Percentiles rank a stretch among this genome's conserved stretches.
These are phyloP conservation scores for Aspergillus caelatus DNA, from an alignment of 2,329 filamentous ascomycete genomes.

Conservation along the genomic window DNA sequence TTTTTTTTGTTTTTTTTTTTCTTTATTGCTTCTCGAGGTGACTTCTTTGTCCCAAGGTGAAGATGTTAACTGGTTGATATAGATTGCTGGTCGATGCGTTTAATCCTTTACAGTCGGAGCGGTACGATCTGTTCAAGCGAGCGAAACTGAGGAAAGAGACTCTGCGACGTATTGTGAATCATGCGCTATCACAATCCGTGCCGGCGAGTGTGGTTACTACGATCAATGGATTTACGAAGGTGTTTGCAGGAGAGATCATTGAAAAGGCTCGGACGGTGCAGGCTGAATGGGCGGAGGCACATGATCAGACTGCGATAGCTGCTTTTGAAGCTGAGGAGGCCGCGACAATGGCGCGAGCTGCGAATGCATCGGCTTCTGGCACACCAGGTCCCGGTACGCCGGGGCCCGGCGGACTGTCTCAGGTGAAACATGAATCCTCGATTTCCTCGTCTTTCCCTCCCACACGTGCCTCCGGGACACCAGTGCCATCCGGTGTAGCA, in stretches of 20 bases:
- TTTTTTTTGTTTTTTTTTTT: slow-evolving; percentile 11
- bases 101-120: slow-evolving; percentile 49
- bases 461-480: neutral
- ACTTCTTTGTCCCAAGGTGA: slow-evolving; percentile 12
- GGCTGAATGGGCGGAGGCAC: slow-evolving; percentile 52
- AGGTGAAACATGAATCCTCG: slow-evolving; percentile 4
- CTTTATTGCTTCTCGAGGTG: neutral
- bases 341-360: slow-evolving; percentile 36
- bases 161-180: slow-evolving; percentile 63
- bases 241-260: slow-evolving; percentile 67
- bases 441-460: slow-evolving; percentile 1
- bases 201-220: slow-evolving; percentile 66
- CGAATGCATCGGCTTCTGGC: slow-evolving; percentile 7
- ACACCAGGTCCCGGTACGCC: neutral
- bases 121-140: slow-evolving; percentile 54
- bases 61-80: neutral
- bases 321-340: slow-evolving; percentile 59
- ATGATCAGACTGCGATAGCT: slow-evolving; percentile 56
- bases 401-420: slow-evolving; percentile 2
- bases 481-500: slow-evolving; percentile 12
- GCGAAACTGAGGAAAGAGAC: slow-evolving; percentile 54
- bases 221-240: slow-evolving; percentile 67
- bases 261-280: slow-evolving; percentile 68
- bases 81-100: slow-evolving; percentile 52
- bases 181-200: slow-evolving; percentile 68